Evolutionary conservation across 495 filamentous ascomycete species (phyloP).

Genomic region (Aspergillus saccharolyticus): DNA sequence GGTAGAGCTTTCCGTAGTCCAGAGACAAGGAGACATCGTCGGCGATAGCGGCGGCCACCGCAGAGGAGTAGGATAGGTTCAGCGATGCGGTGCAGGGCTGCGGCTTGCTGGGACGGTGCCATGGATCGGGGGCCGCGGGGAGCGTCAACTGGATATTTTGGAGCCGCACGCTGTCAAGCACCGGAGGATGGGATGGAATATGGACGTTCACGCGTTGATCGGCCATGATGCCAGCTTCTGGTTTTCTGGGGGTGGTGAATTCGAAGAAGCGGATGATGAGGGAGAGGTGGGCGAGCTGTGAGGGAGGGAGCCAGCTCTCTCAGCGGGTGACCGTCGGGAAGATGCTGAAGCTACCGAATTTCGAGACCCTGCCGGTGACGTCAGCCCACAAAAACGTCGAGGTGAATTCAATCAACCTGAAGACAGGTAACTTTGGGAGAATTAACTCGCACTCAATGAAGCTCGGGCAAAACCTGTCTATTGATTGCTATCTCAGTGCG

Average conservation of each 20-base stretch:
- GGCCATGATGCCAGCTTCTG: slow-evolving; percentile 21
- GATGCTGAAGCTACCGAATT: background rate
- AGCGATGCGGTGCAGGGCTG: slow-evolving; percentile 43
- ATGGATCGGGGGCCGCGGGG: slow-evolving; percentile 40
- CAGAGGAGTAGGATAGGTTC: slow-evolving; percentile 42
- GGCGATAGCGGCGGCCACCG: slow-evolving; percentile 35
- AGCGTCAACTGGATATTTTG: slow-evolving; percentile 41
- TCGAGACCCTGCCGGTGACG: slow-evolving; percentile 1
- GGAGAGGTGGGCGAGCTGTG: background rate
- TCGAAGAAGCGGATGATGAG: background rate
- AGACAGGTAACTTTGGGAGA: background rate
- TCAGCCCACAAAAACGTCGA: background rate
- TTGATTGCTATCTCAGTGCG: background rate
- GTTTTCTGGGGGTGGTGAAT: background rate
- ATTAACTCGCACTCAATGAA: background rate
- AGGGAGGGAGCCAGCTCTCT: background rate
- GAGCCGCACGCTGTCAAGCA: slow-evolving; percentile 40
- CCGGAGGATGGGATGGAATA: slow-evolving; percentile 31
- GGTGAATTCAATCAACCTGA: background rate
- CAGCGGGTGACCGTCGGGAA: slow-evolving; percentile 1
- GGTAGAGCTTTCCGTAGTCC: slow-evolving; percentile 47
- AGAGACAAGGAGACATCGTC: slow-evolving; percentile 44
- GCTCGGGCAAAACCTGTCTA: background rate
- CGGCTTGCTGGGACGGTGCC: slow-evolving; percentile 40
- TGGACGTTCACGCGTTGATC: slow-evolving; percentile 28